Evolutionary conservation across 768 basidiomycete genomes (phyloP), one percentile per base, ranked within the genome.

Genomic region (Rhizopogon sp.): DNA sequence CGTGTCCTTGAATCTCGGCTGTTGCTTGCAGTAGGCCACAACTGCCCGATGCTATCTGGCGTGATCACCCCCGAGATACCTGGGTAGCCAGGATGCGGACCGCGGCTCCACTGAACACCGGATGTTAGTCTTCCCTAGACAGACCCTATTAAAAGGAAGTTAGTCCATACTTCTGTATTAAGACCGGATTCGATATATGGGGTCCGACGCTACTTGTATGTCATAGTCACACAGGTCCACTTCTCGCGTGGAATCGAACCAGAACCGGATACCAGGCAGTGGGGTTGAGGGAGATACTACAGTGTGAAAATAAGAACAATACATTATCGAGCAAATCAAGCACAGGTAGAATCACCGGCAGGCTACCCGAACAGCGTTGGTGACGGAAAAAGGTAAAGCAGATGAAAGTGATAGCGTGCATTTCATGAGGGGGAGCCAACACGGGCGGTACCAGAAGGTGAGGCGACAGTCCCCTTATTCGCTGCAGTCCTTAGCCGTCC

Each of bases 401-500:
- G 31, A 43, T 9, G 47, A 25, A 39, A 39, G 20, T 25, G 20
- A 25, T 39, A 35, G 41, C 41, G 50, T 47, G 17, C 25, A 29
- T 16, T 44, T 39, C 7, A 37, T 5, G 13, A 29, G 11, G 53
- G 43, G 41, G 54, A 45, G 4, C 45, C 58, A 49, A n/a, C 14
- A 28, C 14, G n/a, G 39, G 58, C 44, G 11, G 35, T 37, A 37
- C 11, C 35, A 33, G 43, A 5, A n/a, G 28, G 31, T 43, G 41
- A 22, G 7, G 10, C 7, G 25, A 42, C 13, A 33, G 10, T 14
- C 10, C 42, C 17, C 22, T 25, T 33, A 31, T n/a, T 45, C 28
- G 42, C 42, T 20, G 22, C 31, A 35, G 33, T 52, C n/a, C 25
- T 52, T 29, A 39, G 41, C 11, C 59, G 43, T 43, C 58, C 58